Percentiles rank a stretch among this genome's conserved stretches.
These are phyloP conservation scores for Mallotus japonicus DNA, from an alignment of 441 rosid species.

Conservation along the genomic window DNA sequence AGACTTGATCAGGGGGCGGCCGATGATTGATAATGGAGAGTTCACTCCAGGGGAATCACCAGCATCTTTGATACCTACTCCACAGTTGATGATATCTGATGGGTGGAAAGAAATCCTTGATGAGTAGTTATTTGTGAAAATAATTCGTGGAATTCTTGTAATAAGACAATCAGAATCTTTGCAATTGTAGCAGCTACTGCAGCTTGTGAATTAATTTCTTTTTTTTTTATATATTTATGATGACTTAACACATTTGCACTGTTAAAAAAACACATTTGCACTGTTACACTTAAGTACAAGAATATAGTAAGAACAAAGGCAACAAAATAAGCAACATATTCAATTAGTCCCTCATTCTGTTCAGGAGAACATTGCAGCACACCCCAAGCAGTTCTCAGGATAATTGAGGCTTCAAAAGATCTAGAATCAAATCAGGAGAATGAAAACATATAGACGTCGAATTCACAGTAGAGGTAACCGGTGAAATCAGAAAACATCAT, in stretches of 20 bases:
- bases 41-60: conserved; percentile 32
- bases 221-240: too few species aligned
- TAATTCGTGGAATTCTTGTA: neutral
- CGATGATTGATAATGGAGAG: conserved; percentile 24
- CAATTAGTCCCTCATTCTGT: too few species aligned
- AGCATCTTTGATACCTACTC: conserved; percentile 30
- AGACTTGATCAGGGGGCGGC: conserved; percentile 37
- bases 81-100: conserved; percentile 32
- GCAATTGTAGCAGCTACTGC: neutral
- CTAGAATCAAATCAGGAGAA: too few species aligned
- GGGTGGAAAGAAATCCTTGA: conserved; percentile 23
- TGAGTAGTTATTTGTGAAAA: conserved; percentile 5
- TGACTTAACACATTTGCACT: too few species aligned
- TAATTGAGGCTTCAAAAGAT: neutral
- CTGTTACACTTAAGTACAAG: too few species aligned
- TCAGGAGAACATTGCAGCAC: too few species aligned
- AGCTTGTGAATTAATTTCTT: neutral
- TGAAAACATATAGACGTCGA: neutral
- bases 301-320: neutral
- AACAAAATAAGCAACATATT: neutral
- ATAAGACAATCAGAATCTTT: neutral
- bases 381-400: neutral
- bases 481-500: neutral
- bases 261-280: too few species aligned
- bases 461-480: neutral